Percentiles rank a stretch among this genome's conserved stretches.
Conservation (phyloP, 2,329 filamentous ascomycete species). For the Cytospora piceicola region DNA sequence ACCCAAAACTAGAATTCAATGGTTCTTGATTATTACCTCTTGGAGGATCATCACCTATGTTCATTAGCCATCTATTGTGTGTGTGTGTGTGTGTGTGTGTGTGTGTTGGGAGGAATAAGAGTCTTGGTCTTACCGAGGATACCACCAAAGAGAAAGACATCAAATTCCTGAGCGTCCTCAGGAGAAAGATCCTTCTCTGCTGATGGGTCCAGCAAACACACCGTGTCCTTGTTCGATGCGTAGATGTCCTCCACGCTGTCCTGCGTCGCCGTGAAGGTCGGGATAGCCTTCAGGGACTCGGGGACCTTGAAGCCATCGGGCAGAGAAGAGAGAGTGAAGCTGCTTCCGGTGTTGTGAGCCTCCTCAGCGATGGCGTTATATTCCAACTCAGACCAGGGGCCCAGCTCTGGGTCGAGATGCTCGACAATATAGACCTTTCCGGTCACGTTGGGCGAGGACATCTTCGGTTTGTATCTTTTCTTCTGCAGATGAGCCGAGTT, state of each 20-base stretch:
- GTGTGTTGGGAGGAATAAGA: background rate
- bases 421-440: constrained; percentile 88
- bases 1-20: background rate
- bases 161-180: constrained; percentile 80
- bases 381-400: constrained; percentile 91
- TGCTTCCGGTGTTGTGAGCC: constrained; percentile 66
- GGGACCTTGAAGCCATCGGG: constrained; percentile 71
- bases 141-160: constrained; percentile 92
- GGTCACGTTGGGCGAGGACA: constrained; percentile 42
- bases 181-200: constrained; percentile 81
- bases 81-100: no score
- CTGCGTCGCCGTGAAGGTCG: constrained; percentile 72
- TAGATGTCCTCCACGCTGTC: constrained; percentile 85
- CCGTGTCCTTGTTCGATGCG: constrained; percentile 68
- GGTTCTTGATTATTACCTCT: constrained; percentile 64
- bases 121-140: constrained; percentile 73
- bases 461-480: background rate
- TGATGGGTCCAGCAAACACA: constrained; percentile 88
- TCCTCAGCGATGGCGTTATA: constrained; percentile 87
- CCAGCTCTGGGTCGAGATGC: constrained; percentile 93
- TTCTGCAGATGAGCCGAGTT: no score
- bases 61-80: constrained; percentile 17
- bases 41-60: constrained; percentile 85
- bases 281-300: constrained; percentile 54
- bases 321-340: constrained; percentile 83